These are phyloP conservation scores for Aspergillus sclerotioniger DNA, from an alignment of 495 filamentous ascomycete species.

Conservation along the genomic window DNA sequence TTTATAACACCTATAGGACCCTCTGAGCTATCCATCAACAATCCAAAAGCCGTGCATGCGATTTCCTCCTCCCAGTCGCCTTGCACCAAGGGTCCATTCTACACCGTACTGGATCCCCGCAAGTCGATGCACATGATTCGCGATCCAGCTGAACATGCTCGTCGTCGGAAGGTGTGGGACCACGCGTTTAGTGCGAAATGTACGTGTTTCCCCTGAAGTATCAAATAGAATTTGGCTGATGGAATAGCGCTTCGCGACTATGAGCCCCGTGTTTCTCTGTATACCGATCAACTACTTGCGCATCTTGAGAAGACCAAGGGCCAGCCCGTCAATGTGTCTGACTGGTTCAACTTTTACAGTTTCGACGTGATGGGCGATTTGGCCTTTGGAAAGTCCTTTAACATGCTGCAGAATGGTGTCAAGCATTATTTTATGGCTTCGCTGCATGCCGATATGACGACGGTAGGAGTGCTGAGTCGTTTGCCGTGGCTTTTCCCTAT, in stretches of 20 bases:
- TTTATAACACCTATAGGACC: conserved; percentile 25
- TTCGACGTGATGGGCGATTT: conserved; percentile 5
- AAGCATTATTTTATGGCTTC: background rate
- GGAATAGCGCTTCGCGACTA: conserved; percentile 33
- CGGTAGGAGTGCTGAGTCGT: background rate
- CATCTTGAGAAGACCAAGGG: conserved; percentile 16
- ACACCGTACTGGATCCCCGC: conserved; percentile 31
- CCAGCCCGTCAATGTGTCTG: conserved; percentile 34
- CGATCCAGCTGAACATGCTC: conserved; percentile 33
- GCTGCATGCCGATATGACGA: background rate
- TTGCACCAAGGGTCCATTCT: conserved; percentile 41
- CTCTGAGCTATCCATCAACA: conserved; percentile 38
- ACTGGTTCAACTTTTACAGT: conserved; percentile 43
- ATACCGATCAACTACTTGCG: conserved; percentile 26
- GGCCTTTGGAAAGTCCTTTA: conserved; percentile 4
- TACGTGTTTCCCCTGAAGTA: conserved; percentile 7
- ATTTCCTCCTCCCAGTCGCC: conserved; percentile 33
- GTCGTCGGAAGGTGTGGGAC: conserved; percentile 40
- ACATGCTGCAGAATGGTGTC: background rate
- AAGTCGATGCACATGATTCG: conserved; percentile 38
- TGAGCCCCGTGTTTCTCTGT: conserved; percentile 26
- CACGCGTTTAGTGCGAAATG: conserved; percentile 36
- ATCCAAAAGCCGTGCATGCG: conserved; percentile 31
- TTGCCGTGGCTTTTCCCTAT: background rate
- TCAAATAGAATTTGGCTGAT: background rate